These are phyloP conservation scores for Colletotrichum incanum DNA, from an alignment of 2,329 filamentous ascomycete species.

Conservation along the genomic window DNA sequence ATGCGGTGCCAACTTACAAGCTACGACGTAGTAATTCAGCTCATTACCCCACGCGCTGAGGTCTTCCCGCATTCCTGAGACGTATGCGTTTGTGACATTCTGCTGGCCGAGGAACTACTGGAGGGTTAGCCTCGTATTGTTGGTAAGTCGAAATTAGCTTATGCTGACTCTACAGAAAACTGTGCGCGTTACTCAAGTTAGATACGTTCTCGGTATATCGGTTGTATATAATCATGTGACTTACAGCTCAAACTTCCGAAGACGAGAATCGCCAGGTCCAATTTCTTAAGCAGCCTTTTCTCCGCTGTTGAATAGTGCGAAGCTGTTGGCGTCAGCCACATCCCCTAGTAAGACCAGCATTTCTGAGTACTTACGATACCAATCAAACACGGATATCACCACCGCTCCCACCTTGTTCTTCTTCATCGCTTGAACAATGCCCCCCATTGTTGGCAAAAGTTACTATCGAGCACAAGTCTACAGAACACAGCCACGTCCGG, in stretches of 20 bases:
- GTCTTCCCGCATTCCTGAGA: conserved; percentile 49
- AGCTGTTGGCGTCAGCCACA: conserved; percentile 34
- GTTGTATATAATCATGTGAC: not conserved
- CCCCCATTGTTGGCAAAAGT: conserved; percentile 25
- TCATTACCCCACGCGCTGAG: conserved; percentile 48
- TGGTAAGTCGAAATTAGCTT: rapidly evolving
- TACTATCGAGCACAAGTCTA: too few relatives aligned
- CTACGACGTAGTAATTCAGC: conserved; percentile 46
- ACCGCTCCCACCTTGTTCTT: conserved; percentile 47
- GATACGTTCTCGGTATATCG: not conserved
- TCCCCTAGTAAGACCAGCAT: not conserved
- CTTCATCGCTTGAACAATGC: conserved; percentile 41
- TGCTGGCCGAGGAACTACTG: conserved; percentile 48
- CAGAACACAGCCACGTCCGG: not conserved
- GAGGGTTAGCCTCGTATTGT: not conserved
- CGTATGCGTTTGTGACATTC: conserved; percentile 48
- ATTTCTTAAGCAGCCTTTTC: conserved; percentile 47
- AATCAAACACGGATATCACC: conserved; percentile 49
- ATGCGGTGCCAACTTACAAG: conserved; percentile 8
- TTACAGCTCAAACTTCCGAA: conserved; percentile 46
- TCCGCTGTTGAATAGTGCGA: conserved; percentile 48
- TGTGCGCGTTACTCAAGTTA: not conserved
- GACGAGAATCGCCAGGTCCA: conserved; percentile 47
- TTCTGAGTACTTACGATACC: conserved; percentile 47
- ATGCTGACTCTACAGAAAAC: conserved; percentile 39